Evolutionary conservation across 23 red algal genomes (phyloP).

Genomic region (Gracilariopsis chorda): DNA sequence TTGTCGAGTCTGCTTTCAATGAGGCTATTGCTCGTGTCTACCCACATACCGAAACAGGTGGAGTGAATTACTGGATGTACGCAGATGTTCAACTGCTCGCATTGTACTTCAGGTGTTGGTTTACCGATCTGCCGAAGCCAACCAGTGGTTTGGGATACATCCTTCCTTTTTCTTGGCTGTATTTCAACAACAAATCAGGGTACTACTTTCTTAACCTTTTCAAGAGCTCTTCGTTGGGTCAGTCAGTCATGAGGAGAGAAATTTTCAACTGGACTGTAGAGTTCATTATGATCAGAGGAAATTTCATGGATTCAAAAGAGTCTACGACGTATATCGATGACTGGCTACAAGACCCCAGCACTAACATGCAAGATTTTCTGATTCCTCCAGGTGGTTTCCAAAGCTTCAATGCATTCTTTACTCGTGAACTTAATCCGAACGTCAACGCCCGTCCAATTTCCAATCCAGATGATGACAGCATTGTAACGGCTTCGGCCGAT

Average conservation of each 20-base stretch:
- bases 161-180: slow-evolving; percentile 16
- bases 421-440: neutral
- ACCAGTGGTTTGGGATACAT: slow-evolving; percentile 5
- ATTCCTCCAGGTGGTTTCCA: slow-evolving; percentile 1
- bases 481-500: slow-evolving; percentile 10
- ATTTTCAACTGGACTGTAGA: slow-evolving; percentile 31
- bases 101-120: slow-evolving; percentile 4
- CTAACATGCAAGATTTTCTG: slow-evolving; percentile 10
- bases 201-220: slow-evolving; percentile 31
- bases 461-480: neutral
- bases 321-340: neutral
- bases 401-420: slow-evolving; percentile 19
- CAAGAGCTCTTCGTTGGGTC: neutral
- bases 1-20: slow-evolving; percentile 15
- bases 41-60: neutral
- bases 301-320: slow-evolving; percentile 17
- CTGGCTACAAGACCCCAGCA: slow-evolving; percentile 5
- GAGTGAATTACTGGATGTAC: neutral
- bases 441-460: slow-evolving; percentile 14
- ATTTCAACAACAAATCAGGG: neutral
- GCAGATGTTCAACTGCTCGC: neutral
- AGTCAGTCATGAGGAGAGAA: neutral
- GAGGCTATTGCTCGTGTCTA: neutral
- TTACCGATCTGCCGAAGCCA: slow-evolving; percentile 6
- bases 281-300: neutral